Conservation (phyloP, 352 stramenopile species). For the Aphanomyces astaci region DNA sequence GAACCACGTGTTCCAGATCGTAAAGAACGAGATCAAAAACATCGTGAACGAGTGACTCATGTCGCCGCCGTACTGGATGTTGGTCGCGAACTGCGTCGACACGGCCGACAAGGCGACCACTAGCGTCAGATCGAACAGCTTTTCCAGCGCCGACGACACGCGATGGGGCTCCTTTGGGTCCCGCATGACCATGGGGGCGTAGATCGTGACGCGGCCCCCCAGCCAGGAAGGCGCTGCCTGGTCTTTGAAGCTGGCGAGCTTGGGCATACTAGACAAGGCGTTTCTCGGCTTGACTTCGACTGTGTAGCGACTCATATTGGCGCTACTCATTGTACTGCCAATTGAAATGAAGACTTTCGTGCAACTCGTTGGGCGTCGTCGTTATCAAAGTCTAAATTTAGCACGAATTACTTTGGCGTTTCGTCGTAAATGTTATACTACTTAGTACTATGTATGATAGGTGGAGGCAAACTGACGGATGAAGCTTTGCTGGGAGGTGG, state of each 20-base stretch:
- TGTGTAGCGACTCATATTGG: neutral
- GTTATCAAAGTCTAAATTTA: neutral
- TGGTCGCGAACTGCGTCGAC: neutral
- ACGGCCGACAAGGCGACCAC: constrained; percentile 5
- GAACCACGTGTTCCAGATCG: constrained; percentile 13
- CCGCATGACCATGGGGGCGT: neutral
- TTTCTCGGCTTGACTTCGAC: neutral
- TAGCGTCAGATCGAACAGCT: constrained; percentile 12
- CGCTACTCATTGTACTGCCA: neutral
- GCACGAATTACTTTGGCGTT: no score
- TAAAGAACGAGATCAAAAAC: constrained; percentile 11
- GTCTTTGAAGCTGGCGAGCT: no score
- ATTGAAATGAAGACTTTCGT: no score
- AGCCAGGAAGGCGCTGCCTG: no score
- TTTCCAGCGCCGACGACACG: neutral
- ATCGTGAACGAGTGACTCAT: neutral
- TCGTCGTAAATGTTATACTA: no score
- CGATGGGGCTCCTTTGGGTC: constrained; percentile 11
- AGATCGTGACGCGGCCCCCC: neutral
- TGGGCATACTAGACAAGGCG: no score
- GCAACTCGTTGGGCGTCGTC: no score
- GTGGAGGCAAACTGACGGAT: no score
- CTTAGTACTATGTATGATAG: no score
- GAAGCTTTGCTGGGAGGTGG: no score
- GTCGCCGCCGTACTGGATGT: neutral